These are phyloP conservation scores for Drechslera avenae DNA, from an alignment of 2,329 filamentous ascomycete species.

Conservation along the genomic window DNA sequence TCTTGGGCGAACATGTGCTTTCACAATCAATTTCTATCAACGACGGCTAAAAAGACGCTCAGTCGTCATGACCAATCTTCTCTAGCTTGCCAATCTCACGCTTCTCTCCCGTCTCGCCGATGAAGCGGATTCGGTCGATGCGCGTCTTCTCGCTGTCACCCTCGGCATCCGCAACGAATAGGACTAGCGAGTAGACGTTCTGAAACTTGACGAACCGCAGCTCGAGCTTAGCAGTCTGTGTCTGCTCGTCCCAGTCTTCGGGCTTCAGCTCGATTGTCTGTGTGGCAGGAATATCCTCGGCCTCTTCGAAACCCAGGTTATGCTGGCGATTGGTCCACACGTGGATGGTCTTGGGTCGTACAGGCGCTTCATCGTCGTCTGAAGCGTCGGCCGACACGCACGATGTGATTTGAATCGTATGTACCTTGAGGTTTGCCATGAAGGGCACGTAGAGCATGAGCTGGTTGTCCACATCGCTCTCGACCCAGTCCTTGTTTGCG, in stretches of 20 bases:
- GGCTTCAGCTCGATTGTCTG: constrained; percentile 77
- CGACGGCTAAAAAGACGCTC: not conserved
- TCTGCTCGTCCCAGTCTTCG: constrained; percentile 71
- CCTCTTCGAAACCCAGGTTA: constrained; percentile 93
- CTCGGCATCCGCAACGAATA: constrained; percentile 84
- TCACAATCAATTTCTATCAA: not conserved
- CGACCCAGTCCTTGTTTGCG: constrained; percentile 77
- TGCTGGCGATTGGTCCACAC: constrained; percentile 88
- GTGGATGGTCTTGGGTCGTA: constrained; percentile 81
- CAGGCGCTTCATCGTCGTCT: constrained; percentile 74
- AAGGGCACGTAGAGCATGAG: constrained; percentile 92
- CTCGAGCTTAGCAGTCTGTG: constrained; percentile 58
- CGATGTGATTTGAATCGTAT: constrained; percentile 86
- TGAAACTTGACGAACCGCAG: constrained; percentile 98
- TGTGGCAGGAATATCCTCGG: constrained; percentile 80
- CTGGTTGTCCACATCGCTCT: constrained; percentile 97
- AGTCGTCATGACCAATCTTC: constrained; percentile 79
- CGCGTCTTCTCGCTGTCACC: constrained; percentile 85
- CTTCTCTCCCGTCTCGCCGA: constrained; percentile 91
- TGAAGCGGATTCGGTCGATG: constrained; percentile 75
- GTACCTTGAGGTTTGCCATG: constrained; percentile 84
- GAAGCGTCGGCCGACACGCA: constrained; percentile 63
- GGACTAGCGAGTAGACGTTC: constrained; percentile 81
- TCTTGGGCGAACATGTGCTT: not conserved
- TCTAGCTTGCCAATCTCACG: constrained; percentile 91